Evolutionary conservation across 306 rosid species (phyloP).

Genomic region (Boehmeria nivea): DNA sequence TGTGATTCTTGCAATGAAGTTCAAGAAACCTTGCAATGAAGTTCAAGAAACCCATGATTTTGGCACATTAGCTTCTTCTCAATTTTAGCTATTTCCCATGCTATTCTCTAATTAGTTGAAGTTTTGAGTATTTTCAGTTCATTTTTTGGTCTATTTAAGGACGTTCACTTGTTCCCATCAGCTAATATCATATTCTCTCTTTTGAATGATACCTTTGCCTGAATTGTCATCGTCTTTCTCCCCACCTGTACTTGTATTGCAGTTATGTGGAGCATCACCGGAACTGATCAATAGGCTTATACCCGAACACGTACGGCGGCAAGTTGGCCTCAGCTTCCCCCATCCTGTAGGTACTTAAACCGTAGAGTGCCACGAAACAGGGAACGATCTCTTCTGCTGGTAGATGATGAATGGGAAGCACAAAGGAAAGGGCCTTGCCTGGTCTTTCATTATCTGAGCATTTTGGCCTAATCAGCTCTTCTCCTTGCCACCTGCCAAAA

Average conservation of each 20-base stretch:
- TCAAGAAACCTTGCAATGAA: no score
- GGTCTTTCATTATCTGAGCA: conserved; percentile 39
- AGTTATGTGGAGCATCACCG: conserved; percentile 69
- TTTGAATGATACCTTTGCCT: no score
- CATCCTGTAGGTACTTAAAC: conserved; percentile 49
- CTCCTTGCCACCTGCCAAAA: conserved; percentile 33
- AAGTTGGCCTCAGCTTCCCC: conserved; percentile 41
- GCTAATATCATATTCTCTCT: no score
- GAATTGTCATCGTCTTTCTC: not conserved
- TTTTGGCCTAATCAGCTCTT: conserved; percentile 43
- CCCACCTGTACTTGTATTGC: conserved; percentile 23
- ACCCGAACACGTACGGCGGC: conserved; percentile 84
- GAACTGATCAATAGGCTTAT: conserved; percentile 73
- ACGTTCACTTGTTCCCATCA: no score
- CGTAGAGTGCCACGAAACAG: conserved; percentile 31
- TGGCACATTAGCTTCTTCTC: no score
- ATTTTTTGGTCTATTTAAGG: no score
- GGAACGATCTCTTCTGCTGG: conserved; percentile 32
- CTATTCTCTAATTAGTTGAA: no score
- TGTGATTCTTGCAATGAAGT: no score
- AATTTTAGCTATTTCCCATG: no score
- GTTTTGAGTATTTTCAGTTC: no score
- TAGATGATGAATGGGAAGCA: conserved; percentile 33
- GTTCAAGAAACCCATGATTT: no score
- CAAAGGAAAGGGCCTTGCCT: conserved; percentile 27